Conservation (phyloP, 2,329 filamentous ascomycete species). For the Thermochaetoides dissita region DNA sequence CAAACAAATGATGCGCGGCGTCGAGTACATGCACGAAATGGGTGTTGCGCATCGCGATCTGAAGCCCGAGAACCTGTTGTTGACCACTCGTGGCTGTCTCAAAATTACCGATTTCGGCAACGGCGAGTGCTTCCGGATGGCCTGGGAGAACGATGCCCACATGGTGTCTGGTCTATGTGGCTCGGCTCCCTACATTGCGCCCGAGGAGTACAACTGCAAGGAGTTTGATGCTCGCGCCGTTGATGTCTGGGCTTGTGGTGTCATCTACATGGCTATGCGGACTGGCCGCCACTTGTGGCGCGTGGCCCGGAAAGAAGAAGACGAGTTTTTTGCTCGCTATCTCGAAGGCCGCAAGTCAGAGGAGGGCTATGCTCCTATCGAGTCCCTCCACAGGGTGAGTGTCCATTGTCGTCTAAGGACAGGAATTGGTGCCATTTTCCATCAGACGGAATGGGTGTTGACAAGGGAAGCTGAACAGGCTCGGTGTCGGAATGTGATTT, state of each 20-base stretch:
- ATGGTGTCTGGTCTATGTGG: slow-evolving; percentile 97
- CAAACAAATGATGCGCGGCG: slow-evolving; percentile 97
- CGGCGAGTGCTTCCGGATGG: slow-evolving; percentile 98
- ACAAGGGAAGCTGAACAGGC: slow-evolving; percentile 44
- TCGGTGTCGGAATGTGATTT: slow-evolving; percentile 95
- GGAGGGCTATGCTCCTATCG: slow-evolving; percentile 90
- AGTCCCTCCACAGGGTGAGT: slow-evolving; percentile 85
- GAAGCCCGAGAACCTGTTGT: slow-evolving; percentile 88
- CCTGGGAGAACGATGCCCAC: slow-evolving; percentile 95
- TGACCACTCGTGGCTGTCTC: slow-evolving; percentile 81
- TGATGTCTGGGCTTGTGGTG: slow-evolving; percentile 94
- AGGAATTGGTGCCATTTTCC: not conserved
- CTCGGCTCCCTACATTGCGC: slow-evolving; percentile 91
- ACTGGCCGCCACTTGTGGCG: slow-evolving; percentile 93
- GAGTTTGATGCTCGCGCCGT: slow-evolving; percentile 97
- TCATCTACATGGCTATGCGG: slow-evolving; percentile 99
- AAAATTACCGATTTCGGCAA: slow-evolving; percentile 99
- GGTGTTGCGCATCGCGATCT: slow-evolving; percentile 92
- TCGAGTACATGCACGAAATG: slow-evolving; percentile 99
- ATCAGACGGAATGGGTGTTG: slow-evolving; percentile 4
- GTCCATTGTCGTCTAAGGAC: not conserved
- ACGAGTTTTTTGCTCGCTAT: slow-evolving; percentile 93
- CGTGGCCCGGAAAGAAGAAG: slow-evolving; percentile 90
- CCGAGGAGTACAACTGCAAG: slow-evolving; percentile 87
- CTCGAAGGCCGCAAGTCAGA: slow-evolving; percentile 86